These are phyloP conservation scores for Colletotrichum acutatum DNA, from an alignment of 2,329 filamentous ascomycete genomes.

Conservation along the genomic window DNA sequence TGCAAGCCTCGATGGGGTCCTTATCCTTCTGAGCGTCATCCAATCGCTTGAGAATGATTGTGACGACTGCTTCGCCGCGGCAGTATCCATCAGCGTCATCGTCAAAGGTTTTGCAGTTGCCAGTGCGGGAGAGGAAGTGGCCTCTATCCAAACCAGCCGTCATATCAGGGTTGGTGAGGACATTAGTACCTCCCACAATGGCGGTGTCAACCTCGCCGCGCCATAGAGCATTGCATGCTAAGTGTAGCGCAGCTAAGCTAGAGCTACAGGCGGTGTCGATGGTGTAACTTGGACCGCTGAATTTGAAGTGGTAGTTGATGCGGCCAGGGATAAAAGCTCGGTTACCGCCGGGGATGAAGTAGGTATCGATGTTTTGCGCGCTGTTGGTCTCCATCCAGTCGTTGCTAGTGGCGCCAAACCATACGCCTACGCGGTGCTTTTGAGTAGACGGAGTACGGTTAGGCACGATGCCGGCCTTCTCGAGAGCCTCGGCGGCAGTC, in stretches of 20 bases:
- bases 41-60: conserved; percentile 53
- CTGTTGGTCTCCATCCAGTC: conserved; percentile 84
- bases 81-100: conserved; percentile 64
- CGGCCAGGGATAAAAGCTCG: conserved; percentile 64
- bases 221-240: conserved; percentile 62
- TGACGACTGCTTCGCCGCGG: conserved; percentile 56
- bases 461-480: conserved; percentile 77
- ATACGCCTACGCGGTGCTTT: conserved; percentile 70
- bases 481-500: conserved; percentile 82
- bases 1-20: conserved; percentile 46
- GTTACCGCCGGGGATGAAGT: conserved; percentile 62
- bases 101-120: conserved; percentile 84
- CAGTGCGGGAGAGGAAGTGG: conserved; percentile 81
- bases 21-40: conserved; percentile 54
- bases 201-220: conserved; percentile 77
- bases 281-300: conserved; percentile 77
- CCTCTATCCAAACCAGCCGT: conserved; percentile 80
- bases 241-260: conserved; percentile 76
- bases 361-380: conserved; percentile 70
- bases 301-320: conserved; percentile 86
- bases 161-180: conserved; percentile 83
- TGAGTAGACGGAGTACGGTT: conserved; percentile 75
- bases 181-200: conserved; percentile 80
- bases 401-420: conserved; percentile 80
- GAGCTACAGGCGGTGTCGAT: conserved; percentile 85